These are phyloP conservation scores for Ceratocystis harringtonii DNA, from an alignment of 2,329 filamentous ascomycete species.

Conservation along the genomic window DNA sequence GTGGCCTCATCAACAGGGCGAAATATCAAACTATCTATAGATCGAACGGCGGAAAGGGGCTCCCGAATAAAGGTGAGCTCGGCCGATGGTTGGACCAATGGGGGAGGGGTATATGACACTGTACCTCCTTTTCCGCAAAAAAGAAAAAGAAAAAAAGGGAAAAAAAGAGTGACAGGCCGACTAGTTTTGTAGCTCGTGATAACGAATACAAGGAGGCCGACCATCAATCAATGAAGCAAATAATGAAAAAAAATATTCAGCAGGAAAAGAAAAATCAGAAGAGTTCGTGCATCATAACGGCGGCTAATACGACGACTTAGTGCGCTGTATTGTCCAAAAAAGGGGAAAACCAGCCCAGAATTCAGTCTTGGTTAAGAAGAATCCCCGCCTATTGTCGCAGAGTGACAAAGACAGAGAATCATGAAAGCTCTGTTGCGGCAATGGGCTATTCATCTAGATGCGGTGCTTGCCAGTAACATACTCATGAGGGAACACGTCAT, in stretches of 20 bases:
- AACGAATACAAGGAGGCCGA: background rate
- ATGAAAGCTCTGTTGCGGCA: background rate
- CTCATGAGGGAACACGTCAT: slow-evolving; percentile 12
- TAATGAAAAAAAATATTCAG: background rate
- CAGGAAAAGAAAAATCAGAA: background rate
- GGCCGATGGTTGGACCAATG: background rate
- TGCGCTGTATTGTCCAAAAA: background rate
- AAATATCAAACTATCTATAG: background rate
- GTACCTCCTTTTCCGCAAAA: background rate
- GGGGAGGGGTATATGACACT: background rate
- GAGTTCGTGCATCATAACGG: slow-evolving; percentile 14
- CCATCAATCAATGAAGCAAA: background rate
- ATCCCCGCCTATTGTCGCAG: background rate
- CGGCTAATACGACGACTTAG: background rate
- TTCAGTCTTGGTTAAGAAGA: background rate
- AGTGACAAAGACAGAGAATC: background rate
- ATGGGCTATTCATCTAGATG: background rate
- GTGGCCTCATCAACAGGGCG: background rate
- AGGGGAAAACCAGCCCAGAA: background rate
- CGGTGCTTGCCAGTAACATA: slow-evolving; percentile 12
- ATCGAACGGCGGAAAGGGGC: background rate
- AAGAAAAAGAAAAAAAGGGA: background rate
- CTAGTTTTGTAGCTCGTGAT: background rate
- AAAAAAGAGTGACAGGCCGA: background rate
- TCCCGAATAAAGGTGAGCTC: background rate